Conservation (phyloP, 1,139 yeast species). For the Pichia sp. region DNA sequence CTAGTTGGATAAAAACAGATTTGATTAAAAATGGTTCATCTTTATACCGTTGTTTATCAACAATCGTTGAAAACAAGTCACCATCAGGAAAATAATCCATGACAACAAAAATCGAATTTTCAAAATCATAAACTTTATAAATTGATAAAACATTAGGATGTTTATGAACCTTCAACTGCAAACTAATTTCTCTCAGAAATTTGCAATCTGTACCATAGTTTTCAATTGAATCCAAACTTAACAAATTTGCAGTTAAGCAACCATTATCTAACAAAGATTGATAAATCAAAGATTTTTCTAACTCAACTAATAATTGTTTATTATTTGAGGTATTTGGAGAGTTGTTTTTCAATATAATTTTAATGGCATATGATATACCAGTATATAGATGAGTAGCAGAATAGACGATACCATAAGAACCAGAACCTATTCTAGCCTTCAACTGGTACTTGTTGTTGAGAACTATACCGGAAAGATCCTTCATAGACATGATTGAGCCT, state of each 20-base stretch:
- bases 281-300: conserved; percentile 24
- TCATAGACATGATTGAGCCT: conserved; percentile 17
- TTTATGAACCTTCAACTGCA: conserved; percentile 66
- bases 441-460: conserved; percentile 42
- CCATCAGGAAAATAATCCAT: conserved; percentile 84
- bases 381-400: conserved; percentile 52
- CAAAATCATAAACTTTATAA: conserved; percentile 60
- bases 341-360: conserved; percentile 54
- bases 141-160: conserved; percentile 78
- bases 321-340: conserved; percentile 23
- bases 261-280: conserved; percentile 25
- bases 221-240: conserved; percentile 41
- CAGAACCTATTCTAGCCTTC: conserved; percentile 66
- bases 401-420: conserved; percentile 84
- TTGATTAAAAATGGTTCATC: conserved; percentile 53
- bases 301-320: conserved; percentile 25
- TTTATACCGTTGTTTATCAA: conserved; percentile 54
- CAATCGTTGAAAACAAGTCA: conserved; percentile 75
- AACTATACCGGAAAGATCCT: conserved; percentile 25
- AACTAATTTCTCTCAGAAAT: conserved; percentile 58
- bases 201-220: conserved; percentile 40
- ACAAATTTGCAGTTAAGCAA: conserved; percentile 24
- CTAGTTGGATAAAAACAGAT: conserved; percentile 65
- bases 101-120: conserved; percentile 54
- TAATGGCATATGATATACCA: conserved; percentile 58